Conservation (phyloP, 192 early-diverging fungal genomes). For the Coemansia biformis region DNA sequence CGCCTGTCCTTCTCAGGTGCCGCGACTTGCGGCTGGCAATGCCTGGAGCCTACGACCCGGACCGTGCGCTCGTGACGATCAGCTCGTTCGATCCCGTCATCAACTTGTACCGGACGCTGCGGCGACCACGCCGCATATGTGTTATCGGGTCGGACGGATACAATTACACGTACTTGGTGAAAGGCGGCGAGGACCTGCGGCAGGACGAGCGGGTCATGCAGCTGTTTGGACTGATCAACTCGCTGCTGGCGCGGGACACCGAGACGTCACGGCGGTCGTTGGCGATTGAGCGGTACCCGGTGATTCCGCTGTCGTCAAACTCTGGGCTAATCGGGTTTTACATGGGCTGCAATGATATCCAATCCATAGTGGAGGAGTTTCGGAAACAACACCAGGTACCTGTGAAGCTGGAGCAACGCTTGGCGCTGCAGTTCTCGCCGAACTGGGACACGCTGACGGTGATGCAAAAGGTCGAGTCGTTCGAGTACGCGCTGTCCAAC, state of each 20-base stretch:
- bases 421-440: constrained; percentile 85
- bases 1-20: constrained; percentile 83
- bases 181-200: constrained; percentile 96
- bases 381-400: constrained; percentile 74
- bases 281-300: constrained; percentile 86
- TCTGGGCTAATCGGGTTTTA: constrained; percentile 96
- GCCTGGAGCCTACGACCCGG: constrained; percentile 83
- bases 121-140: constrained; percentile 77
- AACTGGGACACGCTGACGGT: constrained; percentile 87
- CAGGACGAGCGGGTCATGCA: constrained; percentile 99
- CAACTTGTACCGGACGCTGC: constrained; percentile 85
- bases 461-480: constrained; percentile 94
- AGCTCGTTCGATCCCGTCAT: constrained; percentile 73
- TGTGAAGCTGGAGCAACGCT: constrained; percentile 84
- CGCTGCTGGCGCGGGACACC: constrained; percentile 73
- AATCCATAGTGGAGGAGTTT: no score
- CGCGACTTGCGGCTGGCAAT: constrained; percentile 82
- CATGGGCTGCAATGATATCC: no score
- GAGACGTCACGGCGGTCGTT: constrained; percentile 92
- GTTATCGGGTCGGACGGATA: constrained; percentile 85
- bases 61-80: constrained; percentile 77
- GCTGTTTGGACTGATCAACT: constrained; percentile 95
- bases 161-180: constrained; percentile 87
- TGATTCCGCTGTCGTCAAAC: constrained; percentile 93
- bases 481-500: constrained; percentile 86